A percentile compares a stretch with the other conserved stretches of the same genome.
phyloP scores from a whole-genome alignment of 352 stramenopile genomes.

The Salisapilia sapeloensis region DNA sequence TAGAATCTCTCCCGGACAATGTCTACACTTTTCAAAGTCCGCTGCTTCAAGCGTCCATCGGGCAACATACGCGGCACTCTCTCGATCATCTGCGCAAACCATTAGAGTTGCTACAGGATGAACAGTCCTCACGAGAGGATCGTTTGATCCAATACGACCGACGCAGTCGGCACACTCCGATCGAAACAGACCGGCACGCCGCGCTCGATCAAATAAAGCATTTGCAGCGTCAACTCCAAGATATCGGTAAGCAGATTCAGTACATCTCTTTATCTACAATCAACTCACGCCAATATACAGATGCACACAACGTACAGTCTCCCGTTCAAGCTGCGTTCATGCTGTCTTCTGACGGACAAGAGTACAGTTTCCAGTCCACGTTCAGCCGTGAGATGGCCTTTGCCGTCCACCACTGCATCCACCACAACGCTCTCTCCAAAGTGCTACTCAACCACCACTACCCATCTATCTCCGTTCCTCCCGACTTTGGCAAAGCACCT shows the following conservation, averaged over 20 bases:
- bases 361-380: conserved; percentile 55
- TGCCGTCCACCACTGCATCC: conserved; percentile 72
- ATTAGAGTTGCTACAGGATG: conserved; percentile 24
- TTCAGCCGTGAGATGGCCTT: conserved; percentile 68
- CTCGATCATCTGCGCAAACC: conserved; percentile 67
- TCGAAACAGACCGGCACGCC: conserved; percentile 36
- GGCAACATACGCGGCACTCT: conserved; percentile 62
- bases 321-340: conserved; percentile 50
- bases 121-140: not conserved
- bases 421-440: conserved; percentile 73
- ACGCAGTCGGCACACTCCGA: conserved; percentile 36
- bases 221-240: conserved; percentile 15
- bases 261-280: not conserved
- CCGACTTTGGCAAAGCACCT: conserved; percentile 51
- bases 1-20: conserved; percentile 22
- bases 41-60: conserved; percentile 36
- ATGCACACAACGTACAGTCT: conserved; percentile 7
- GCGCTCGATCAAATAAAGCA: conserved; percentile 35
- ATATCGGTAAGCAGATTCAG: conserved; percentile 7
- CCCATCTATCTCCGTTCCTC: conserved; percentile 17
- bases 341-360: conserved; percentile 46
- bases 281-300: not conserved
- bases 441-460: conserved; percentile 56
- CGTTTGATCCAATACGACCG: conserved; percentile 44
- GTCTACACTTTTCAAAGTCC: conserved; percentile 53